These are phyloP conservation scores for Phytophthora pinifolia DNA, from an alignment of 352 stramenopile genomes.

Conservation along the genomic window DNA sequence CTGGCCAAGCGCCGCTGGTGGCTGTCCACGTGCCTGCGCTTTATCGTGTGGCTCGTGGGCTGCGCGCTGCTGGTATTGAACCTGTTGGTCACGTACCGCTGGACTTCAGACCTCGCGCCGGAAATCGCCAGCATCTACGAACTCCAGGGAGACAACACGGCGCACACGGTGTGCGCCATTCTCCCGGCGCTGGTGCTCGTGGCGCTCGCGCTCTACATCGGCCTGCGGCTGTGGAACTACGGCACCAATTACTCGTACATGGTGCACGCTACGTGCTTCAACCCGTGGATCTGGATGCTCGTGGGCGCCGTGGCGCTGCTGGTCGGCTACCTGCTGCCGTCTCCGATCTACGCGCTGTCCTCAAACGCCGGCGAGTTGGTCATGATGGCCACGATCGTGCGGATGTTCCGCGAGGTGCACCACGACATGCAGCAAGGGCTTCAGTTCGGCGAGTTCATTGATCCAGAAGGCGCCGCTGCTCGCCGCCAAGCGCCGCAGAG, in stretches of 20 bases:
- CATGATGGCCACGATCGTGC: conserved; percentile 81
- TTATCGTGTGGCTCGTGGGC: conserved; percentile 70
- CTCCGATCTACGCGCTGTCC: conserved; percentile 65
- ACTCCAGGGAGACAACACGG: conserved; percentile 58
- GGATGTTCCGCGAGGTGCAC: conserved; percentile 86
- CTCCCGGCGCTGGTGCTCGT: conserved; percentile 72
- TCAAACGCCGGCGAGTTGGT: conserved; percentile 76
- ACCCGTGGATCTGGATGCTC: conserved; percentile 90
- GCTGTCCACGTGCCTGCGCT: conserved; percentile 64
- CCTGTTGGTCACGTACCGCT: conserved; percentile 70
- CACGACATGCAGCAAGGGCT: conserved; percentile 81
- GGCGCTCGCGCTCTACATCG: conserved; percentile 69
- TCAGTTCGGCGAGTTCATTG: conserved; percentile 76
- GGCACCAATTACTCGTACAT: conserved; percentile 87
- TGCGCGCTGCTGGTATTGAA: conserved; percentile 66
- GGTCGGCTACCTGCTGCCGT: conserved; percentile 73
- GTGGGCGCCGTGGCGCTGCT: conserved; percentile 71
- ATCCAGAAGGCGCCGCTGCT: conserved; percentile 37
- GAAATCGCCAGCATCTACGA: conserved; percentile 75
- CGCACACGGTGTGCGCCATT: conserved; percentile 59
- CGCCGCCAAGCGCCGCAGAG: conserved; percentile 15
- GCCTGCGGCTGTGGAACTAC: conserved; percentile 81
- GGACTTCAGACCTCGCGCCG: conserved; percentile 36
- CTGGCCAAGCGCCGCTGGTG: conserved; percentile 24
- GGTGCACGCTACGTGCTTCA: conserved; percentile 84